Base-by-base conservation (phyloP, 2,329 filamentous ascomycete species). In the Ceratocystis papillata region DNA sequence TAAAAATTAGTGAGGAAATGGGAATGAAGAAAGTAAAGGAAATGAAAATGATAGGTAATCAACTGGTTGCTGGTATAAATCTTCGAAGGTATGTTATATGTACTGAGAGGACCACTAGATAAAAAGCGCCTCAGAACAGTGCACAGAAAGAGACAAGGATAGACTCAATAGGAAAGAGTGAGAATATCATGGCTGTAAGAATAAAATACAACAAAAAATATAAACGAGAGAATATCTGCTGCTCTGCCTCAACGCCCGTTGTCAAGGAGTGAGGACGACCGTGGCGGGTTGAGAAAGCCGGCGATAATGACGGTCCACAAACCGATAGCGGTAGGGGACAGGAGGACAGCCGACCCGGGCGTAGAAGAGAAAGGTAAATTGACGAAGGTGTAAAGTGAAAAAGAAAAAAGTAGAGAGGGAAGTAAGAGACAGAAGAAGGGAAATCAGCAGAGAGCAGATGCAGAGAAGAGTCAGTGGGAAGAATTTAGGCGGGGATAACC, bases 161-260 rank as follows among this genome's bases (percentile, higher is more conserved):
- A 46, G 46, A 30, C 28, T 48, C 28, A 30, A 45, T 44, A 63
- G 50, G 57, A 63, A 57, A 50, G 63, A 67, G 5, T 22, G 37
- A 44, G 8, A 41, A 44, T 12, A 44, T 41, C 59, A 61, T 22
- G 46, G 46, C 46, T 25, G 28, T 10, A 17, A 25, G 22, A 20
- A 25, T 6, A 55, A 55, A 25, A 28, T 15, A 59, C 22, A 57
- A 45, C 37, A 57, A 63, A 44, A 45, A 63, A 50, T 64, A 67
- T 67, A 64, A 67, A 67, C 65, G 65, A 67, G 63, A 64, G 65
- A 67, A 67, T 41, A 53, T 64, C 65, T 67, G 65, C 65, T 64
- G 37, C 50, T 48, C 46, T 48, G 28, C 20, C 12, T 55, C 20
- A 25, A 25, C 22, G 55, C 55, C n/a, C 59, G 30, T 33, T n/a